Evolutionary conservation across 2,329 filamentous ascomycete genomes (phyloP).

Genomic region (Ceratocystis huliohia): DNA sequence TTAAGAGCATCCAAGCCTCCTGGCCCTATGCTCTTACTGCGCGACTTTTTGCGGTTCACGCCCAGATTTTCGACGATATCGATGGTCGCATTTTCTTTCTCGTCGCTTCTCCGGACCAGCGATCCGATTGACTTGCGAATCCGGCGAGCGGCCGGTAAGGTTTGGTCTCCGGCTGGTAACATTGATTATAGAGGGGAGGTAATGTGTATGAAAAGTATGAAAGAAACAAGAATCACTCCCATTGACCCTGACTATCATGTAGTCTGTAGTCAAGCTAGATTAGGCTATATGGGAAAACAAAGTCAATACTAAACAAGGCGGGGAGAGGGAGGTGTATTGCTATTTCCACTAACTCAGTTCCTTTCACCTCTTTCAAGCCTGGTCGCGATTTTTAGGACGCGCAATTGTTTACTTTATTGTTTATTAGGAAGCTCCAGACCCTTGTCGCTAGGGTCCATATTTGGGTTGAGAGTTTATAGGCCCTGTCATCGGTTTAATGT

Average conservation of each 20-base stretch:
- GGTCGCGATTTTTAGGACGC: slow-evolving; percentile 17
- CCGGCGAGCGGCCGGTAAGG: slow-evolving; percentile 44
- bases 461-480: neutral
- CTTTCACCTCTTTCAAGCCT: neutral
- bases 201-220: neutral
- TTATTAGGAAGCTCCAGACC: slow-evolving; percentile 4
- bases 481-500: neutral
- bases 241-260: neutral
- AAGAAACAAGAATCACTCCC: neutral
- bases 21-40: slow-evolving; percentile 92
- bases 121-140: slow-evolving; percentile 59
- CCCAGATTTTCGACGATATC: slow-evolving; percentile 46
- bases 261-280: neutral
- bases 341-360: neutral
- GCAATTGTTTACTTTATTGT: slow-evolving; percentile 19
- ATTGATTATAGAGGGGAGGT: neutral
- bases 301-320: neutral
- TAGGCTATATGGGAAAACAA: neutral
- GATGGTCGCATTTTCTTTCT: slow-evolving; percentile 68
- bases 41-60: slow-evolving; percentile 53
- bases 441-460: neutral
- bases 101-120: slow-evolving; percentile 36
- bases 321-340: neutral
- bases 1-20: slow-evolving; percentile 76
- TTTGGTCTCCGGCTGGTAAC: slow-evolving; percentile 24